A percentile compares a stretch with the other conserved stretches of the same genome.
Evolutionary conservation across 345 rosid species (phyloP).

Genomic region (Eucalyptus coolabah): DNA sequence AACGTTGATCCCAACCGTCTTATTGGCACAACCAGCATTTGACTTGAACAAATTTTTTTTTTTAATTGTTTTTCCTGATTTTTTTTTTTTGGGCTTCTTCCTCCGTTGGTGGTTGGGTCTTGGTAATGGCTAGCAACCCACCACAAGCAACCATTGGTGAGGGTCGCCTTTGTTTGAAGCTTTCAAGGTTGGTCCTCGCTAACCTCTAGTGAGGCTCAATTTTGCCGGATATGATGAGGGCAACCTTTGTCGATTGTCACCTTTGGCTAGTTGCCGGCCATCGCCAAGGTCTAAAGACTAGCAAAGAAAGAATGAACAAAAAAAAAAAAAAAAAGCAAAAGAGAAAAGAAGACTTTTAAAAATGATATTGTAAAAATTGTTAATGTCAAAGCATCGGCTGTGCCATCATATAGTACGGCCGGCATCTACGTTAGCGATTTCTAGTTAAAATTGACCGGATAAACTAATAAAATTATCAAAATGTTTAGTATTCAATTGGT

Average conservation of each 20-base stretch:
- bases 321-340: no score
- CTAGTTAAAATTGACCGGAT: no score
- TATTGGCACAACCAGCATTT: accelerated
- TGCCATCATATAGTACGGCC: accelerated
- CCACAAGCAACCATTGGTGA: background rate
- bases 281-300: background rate
- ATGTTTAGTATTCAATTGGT: no score
- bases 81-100: background rate
- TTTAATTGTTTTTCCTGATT: no score
- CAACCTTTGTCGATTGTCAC: background rate
- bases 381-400: accelerated
- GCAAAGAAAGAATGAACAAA: background rate
- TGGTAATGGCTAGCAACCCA: accelerated
- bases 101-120: background rate
- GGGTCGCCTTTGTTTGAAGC: background rate
- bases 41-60: background rate
- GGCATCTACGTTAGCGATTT: accelerated
- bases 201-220: no score
- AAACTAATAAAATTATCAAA: background rate
- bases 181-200: background rate
- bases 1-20: accelerated
- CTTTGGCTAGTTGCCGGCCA: accelerated
- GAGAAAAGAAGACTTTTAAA: no score
- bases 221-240: background rate
- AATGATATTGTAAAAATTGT: no score